A percentile compares a stretch with the other conserved stretches of the same genome.
Evolutionary conservation across 169 alveolate species (phyloP).

Genomic region (Ichthyophthirius multifiliis): DNA sequence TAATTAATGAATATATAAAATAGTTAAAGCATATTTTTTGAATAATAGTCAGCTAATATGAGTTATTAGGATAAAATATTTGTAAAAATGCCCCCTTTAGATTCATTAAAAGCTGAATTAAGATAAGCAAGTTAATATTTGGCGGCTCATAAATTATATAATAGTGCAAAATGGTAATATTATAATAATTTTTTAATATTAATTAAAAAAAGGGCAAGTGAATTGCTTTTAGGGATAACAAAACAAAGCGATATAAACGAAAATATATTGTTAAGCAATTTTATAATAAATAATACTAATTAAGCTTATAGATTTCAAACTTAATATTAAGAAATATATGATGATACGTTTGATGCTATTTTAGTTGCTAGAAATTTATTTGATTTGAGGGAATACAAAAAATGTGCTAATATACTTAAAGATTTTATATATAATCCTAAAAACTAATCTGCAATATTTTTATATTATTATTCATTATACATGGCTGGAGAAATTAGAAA

Average conservation of each 20-base stretch:
- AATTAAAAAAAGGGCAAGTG: slow-evolving; percentile 40
- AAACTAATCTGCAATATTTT: slow-evolving; percentile 71
- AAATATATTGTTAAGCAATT: neutral
- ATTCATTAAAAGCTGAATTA: slow-evolving; percentile 44
- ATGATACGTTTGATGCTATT: slow-evolving; percentile 56
- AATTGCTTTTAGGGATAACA: slow-evolving; percentile 36
- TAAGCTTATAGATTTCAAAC: neutral
- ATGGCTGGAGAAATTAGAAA: slow-evolving; percentile 66
- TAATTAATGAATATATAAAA: too few species aligned
- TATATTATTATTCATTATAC: slow-evolving; percentile 68
- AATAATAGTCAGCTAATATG: too few species aligned
- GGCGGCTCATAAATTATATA: slow-evolving; percentile 43
- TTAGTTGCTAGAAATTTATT: slow-evolving; percentile 68
- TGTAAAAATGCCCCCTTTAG: slow-evolving; percentile 15
- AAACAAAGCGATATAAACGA: neutral
- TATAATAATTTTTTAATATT: neutral
- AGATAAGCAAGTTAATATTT: slow-evolving; percentile 36
- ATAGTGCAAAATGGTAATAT: slow-evolving; percentile 47
- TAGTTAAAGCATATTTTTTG: too few species aligned
- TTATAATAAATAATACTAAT: slow-evolving; percentile 1
- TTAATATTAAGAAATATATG: slow-evolving; percentile 13
- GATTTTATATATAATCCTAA: slow-evolving; percentile 52
- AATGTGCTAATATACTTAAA: slow-evolving; percentile 66
- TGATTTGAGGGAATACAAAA: slow-evolving; percentile 80
- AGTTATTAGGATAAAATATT: neutral